phyloP scores from a whole-genome alignment of 139 green algal species.

The Asterochloris erici region DNA sequence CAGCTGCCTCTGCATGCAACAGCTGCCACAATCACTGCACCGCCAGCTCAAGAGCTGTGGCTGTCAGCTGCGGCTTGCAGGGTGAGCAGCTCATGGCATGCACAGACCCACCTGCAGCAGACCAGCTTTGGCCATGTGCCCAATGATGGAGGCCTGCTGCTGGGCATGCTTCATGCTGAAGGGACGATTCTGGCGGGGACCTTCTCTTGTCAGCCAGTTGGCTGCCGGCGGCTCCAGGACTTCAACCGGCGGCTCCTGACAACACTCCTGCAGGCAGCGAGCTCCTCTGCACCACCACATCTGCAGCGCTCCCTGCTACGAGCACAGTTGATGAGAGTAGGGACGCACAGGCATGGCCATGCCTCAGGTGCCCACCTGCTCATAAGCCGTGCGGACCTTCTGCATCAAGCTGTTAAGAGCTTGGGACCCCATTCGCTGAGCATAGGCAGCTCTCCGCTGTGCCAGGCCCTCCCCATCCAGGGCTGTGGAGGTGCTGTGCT shows the following conservation, averaged over 20 bases:
- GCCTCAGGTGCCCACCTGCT: too few species aligned
- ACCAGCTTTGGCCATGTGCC: conserved; percentile 26
- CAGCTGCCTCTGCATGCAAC: too few species aligned
- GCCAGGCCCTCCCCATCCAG: too few species aligned
- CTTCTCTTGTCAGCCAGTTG: not conserved
- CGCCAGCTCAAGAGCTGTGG: too few species aligned
- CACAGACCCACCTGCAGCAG: conserved; percentile 26
- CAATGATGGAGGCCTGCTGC: conserved; percentile 63
- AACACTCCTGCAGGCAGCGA: not conserved
- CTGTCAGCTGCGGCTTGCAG: not conserved
- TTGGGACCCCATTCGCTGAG: too few species aligned
- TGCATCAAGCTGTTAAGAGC: too few species aligned
- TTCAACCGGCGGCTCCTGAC: not conserved
- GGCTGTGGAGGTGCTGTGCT: too few species aligned
- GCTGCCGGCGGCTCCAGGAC: not conserved
- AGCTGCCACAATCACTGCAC: too few species aligned
- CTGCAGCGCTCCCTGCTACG: not conserved
- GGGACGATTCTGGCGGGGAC: conserved; percentile 10
- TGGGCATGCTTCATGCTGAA: conserved; percentile 57
- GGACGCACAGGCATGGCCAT: too few species aligned
- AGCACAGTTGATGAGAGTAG: not conserved
- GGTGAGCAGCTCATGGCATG: not conserved
- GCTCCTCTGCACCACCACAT: not conserved
- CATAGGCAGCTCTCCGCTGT: too few species aligned
- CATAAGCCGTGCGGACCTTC: too few species aligned